phyloP scores from a whole-genome alignment of 805 yeast genomes.

The Saccharomycopsis sp. region DNA sequence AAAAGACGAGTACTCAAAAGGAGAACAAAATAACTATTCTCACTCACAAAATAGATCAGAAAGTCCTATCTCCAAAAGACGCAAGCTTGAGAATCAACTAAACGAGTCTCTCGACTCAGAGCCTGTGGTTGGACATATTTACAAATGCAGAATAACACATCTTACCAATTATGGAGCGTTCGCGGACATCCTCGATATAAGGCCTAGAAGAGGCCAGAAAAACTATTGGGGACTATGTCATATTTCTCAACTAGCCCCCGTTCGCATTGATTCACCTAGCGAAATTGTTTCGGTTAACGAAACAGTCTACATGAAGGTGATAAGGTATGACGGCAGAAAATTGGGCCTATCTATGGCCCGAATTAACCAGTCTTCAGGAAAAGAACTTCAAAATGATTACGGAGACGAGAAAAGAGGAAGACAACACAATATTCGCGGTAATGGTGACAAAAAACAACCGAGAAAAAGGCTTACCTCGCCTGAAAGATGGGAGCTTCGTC shows the following conservation, averaged over 20 bases:
- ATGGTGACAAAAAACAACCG: constrained; percentile 18
- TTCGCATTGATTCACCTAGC: constrained; percentile 48
- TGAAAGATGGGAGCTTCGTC: constrained; percentile 86
- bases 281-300: constrained; percentile 54
- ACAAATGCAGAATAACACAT: constrained; percentile 54
- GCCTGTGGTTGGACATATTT: constrained; percentile 41
- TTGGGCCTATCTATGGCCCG: constrained; percentile 63
- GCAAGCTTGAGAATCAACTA: constrained; percentile 18
- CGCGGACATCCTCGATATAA: constrained; percentile 42
- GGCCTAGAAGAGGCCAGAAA: constrained; percentile 22
- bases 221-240: constrained; percentile 58
- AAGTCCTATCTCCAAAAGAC: constrained; percentile 7
- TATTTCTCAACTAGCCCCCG: constrained; percentile 55
- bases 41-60: constrained; percentile 9
- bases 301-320: constrained; percentile 57
- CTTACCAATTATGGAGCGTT: constrained; percentile 75
- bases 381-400: constrained; percentile 21
- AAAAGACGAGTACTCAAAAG: constrained; percentile 6
- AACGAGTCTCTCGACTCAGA: constrained; percentile 22
- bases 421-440: constrained; percentile 16
- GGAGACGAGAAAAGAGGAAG: constrained; percentile 16
- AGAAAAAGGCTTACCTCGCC: constrained; percentile 64
- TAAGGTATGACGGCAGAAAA: constrained; percentile 38
- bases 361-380: constrained; percentile 67
- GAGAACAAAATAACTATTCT: constrained; percentile 5